These are phyloP conservation scores for Cladosporium sp. DNA, from an alignment of 2,329 filamentous ascomycete species.

Conservation along the genomic window DNA sequence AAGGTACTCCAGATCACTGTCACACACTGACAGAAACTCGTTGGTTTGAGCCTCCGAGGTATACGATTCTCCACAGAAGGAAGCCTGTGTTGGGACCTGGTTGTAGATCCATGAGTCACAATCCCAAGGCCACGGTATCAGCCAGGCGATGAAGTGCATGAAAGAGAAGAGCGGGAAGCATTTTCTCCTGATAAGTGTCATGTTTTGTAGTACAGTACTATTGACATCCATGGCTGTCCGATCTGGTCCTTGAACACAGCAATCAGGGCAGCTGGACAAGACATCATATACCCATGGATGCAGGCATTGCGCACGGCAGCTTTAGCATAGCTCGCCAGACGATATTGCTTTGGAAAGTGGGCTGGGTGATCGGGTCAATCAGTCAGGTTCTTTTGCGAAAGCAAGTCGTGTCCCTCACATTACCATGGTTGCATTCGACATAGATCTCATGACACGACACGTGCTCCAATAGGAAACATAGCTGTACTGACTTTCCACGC, in stretches of 20 bases:
- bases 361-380: slow-evolving; percentile 1
- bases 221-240: neutral
- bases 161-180: slow-evolving; percentile 13
- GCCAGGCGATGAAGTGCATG: slow-evolving; percentile 13
- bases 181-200: slow-evolving; percentile 4
- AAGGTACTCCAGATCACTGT: slow-evolving; percentile 11
- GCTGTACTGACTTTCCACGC: slow-evolving; percentile 7
- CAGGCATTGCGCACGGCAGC: too few relatives aligned
- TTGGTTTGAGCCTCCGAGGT: neutral
- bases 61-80: neutral
- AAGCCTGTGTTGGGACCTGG: neutral
- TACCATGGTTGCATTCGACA: slow-evolving; percentile 12
- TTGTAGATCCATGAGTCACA: slow-evolving; percentile 1
- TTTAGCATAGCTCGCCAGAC: slow-evolving; percentile 5
- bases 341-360: neutral
- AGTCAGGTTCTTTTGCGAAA: neutral
- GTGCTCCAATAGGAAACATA: slow-evolving; percentile 13
- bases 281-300: too few relatives aligned
- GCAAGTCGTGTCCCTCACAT: neutral
- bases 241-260: neutral
- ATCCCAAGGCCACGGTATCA: slow-evolving; percentile 12
- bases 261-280: slow-evolving; percentile 11
- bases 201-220: slow-evolving; percentile 4
- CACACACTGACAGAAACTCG: neutral
- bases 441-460: slow-evolving; percentile 5